Percentiles rank a stretch among this genome's conserved stretches.
Evolutionary conservation across 768 basidiomycete species (phyloP).

Genomic region (Gloeostereum incarnatum): DNA sequence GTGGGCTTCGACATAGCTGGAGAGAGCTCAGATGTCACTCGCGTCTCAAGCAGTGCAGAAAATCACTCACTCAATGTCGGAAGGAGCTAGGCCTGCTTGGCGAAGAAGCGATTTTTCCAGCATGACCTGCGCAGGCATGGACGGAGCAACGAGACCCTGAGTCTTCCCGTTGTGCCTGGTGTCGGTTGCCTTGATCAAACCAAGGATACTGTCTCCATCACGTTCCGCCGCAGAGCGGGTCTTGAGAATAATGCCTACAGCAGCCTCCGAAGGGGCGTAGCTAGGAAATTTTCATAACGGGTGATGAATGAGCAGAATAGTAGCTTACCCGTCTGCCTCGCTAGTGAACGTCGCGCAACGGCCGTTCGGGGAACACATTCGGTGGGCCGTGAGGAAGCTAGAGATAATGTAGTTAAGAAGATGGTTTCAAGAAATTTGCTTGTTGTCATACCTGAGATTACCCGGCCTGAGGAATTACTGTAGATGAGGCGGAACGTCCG

Average conservation of each 20-base stretch:
- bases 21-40: neutral
- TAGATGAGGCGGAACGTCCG: neutral
- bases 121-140: constrained; percentile 19
- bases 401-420: neutral
- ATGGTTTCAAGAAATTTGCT: neutral
- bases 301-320: neutral
- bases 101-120: constrained; percentile 20
- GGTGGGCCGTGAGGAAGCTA: constrained; percentile 22
- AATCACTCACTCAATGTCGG: constrained; percentile 24
- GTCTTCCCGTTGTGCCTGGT: constrained; percentile 23
- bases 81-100: constrained; percentile 17
- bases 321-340: constrained; percentile 22
- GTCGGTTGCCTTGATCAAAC: constrained; percentile 19
- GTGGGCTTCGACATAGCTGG: constrained; percentile 25
- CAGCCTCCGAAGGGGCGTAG: constrained; percentile 26
- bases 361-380: constrained; percentile 21
- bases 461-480: constrained; percentile 17
- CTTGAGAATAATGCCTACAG: constrained; percentile 23
- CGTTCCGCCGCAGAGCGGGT: constrained; percentile 22
- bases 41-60: neutral
- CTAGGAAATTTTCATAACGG: constrained; percentile 9
- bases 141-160: constrained; percentile 25
- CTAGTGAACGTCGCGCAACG: constrained; percentile 24
- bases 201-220: constrained; percentile 24
- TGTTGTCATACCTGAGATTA: constrained; percentile 14